Conservation (phyloP, 2,329 filamentous ascomycete genomes). For the Zasmidium citrigriseum region DNA sequence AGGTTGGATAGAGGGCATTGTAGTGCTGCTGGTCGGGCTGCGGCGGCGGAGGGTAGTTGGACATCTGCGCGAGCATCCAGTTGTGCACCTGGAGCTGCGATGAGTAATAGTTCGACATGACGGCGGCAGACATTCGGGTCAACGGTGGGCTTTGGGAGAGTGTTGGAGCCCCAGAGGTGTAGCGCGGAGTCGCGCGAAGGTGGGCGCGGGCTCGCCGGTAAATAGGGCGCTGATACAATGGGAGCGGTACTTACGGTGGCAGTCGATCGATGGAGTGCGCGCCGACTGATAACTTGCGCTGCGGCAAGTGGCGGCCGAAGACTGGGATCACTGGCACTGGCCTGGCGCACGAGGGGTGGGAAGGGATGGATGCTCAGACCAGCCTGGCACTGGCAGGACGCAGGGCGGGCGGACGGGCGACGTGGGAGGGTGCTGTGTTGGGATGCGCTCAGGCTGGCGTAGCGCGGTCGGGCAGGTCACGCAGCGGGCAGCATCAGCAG, state of each 20-base stretch:
- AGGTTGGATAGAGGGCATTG: constrained; percentile 34
- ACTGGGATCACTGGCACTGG: constrained; percentile 27
- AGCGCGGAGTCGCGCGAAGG: constrained; percentile 25
- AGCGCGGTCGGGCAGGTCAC: background rate
- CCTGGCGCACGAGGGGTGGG: constrained; percentile 20
- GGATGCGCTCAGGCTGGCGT: no score
- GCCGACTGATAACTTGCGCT: constrained; percentile 23
- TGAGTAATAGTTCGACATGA: constrained; percentile 36
- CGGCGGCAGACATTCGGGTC: constrained; percentile 34
- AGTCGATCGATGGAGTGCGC: constrained; percentile 20
- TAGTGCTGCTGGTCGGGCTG: constrained; percentile 39
- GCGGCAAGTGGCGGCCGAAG: constrained; percentile 27
- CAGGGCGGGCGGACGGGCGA: background rate
- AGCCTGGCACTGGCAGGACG: constrained; percentile 10
- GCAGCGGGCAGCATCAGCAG: no score
- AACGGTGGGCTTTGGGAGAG: constrained; percentile 15
- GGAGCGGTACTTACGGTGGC: constrained; percentile 26
- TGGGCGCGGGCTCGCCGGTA: constrained; percentile 26
- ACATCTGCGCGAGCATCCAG: constrained; percentile 40
- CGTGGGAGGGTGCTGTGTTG: background rate
- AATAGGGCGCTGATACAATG: constrained; percentile 24
- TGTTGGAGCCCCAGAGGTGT: constrained; percentile 16
- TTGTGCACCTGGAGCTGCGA: constrained; percentile 35
- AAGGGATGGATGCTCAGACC: constrained; percentile 17
- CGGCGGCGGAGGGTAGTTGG: constrained; percentile 34